Base-by-base conservation (phyloP, 257 asterid genomes). In the Nicotiana paniculata region DNA sequence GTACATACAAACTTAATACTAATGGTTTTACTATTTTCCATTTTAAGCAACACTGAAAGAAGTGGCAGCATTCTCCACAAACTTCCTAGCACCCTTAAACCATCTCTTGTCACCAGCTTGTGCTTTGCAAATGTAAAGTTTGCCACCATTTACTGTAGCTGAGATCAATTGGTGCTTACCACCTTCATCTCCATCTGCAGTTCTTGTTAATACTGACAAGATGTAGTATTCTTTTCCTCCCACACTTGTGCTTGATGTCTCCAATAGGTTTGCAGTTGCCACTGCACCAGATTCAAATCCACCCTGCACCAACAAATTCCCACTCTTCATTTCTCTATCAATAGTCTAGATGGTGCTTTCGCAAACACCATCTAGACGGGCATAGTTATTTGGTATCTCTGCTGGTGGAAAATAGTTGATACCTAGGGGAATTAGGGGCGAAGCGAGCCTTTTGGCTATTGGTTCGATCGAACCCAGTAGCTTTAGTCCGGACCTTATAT, bases 81-180 rank as follows among this genome's bases (percentile, higher is more conserved):
- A 94, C 88, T 84, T 94, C 90, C 80, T 90, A 37, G 97, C 94
- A 69, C 99, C 98, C 84, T 96, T 96, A 89, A 96, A 94, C 98
- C 99, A 94, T 90, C 99, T 91, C 90, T 96, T 96, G 91, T 94
- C 98, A 30, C 99, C 99, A 4, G 99, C 99, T 83, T 96, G 99
- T 17, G 97, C 97, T 88, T 96, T 96, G 93, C 96, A 93, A 51
- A 94, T 88, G 90, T 91, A 96, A 46, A 96, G 97, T 90, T 96
- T 93, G 11, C 98, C 95, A 16, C 87, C 90, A 24, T 89, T 85
- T 28, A 92, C 93, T 0, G 94, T 87, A 70, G 99, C 95, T 6
- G 86, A 74, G 57, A 93, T 92, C 86, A 93, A 85, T 37, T 92
- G 98, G 90, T 95, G 97, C 61, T 90, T 93, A 4, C 98, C 98